Evolutionary conservation across 2,329 filamentous ascomycete species (phyloP), one percentile per base, ranked within the genome.

Genomic region (Penicillium janthinellum): DNA sequence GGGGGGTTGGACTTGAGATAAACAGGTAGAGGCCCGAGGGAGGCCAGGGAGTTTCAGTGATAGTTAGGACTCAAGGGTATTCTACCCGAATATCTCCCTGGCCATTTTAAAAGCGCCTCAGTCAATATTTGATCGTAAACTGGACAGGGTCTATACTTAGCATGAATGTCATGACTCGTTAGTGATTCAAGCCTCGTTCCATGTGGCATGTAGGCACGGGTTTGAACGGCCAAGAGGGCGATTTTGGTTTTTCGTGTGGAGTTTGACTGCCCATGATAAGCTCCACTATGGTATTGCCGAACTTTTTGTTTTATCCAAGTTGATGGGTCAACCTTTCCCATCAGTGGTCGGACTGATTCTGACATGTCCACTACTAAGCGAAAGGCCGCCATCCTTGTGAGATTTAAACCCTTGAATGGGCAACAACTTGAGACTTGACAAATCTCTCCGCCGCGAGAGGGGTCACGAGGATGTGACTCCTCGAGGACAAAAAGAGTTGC

Each of bases 211-310:
- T 28, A 11, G 34, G 31, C 28, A 49, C 28, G 17, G 28, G n/a
- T 28, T 49, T 17, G 3, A 35, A n/a, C 28, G 44, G 31, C 11
- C 6, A 14, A 47, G 44, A 25, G 45, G 45, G n/a, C 45, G 31
- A 15, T 34, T 12, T 49, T 49, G 45, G 31, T 49, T 49, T 49
- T 35, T 35, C 44, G 15, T 49, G 45, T 49, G 45, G 45, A 49
- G 45, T 20, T 49, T 17, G 28, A 49, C 28, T 48, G 45, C 17
- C 17, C 17, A 17, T 17, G 17, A 17, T 17, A 17, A 17, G 17
- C 17, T 17, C 17, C 17, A 17, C 17, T 17, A 17, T 1, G 17
- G 17, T 17, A 17, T 17, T 17, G 17, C 45, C 45, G 45, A 49
- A 49, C n/a, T 31, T 20, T 35, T 49, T 35, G 45, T n/a, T 47